Evolutionary conservation across 2,329 filamentous ascomycete species (phyloP), one percentile per base, ranked within the genome.

Genomic region (Westerdykella ornata): DNA sequence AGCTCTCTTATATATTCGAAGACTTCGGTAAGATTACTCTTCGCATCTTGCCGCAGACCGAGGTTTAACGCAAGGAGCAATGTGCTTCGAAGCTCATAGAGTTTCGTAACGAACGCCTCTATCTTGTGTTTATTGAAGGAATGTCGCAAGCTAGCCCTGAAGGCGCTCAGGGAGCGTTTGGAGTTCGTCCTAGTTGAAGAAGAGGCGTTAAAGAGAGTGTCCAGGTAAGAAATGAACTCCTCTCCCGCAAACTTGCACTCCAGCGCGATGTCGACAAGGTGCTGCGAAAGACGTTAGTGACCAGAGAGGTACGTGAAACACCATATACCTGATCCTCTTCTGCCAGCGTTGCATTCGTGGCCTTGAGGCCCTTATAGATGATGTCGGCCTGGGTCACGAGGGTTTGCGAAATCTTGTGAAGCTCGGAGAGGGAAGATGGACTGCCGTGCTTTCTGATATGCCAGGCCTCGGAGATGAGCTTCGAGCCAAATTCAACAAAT

Each of bases 401-500:
- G 9, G 18, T 39, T 3, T 48, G 19, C 1, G 40, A 17, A n/a
- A 40, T 17, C 2, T 17, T 19, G 34, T 12, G 30, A 9, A 49
- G 22, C 3, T 31, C 26, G 4, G 36, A 29, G 4, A 48, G 22
- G 3, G 45, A 46, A 5, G 7, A 12, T 4, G 43, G 45, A 16
- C 32, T 38, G 3, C 43, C 44, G 2, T 6, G 35, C 13, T 45
- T 33, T 13, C 42, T 22, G 5, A 48, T 48, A 1, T 20, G 12
- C 14, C 37, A 38, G 1, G 42, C 39, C 18, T 44, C 36, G 2
- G 44, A 41, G 1, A 47, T 39, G 3, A 52, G 22, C 11, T 40
- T 37, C 13, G 43, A 40, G 13, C 45, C 41, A 18, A 43, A 38
- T 15, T 50, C 39, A 1, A 48, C 41, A 18, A 52, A 52, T 32